Evolutionary conservation across 352 stramenopile genomes (phyloP).

Genomic region (Globisporangium apiculatum): DNA sequence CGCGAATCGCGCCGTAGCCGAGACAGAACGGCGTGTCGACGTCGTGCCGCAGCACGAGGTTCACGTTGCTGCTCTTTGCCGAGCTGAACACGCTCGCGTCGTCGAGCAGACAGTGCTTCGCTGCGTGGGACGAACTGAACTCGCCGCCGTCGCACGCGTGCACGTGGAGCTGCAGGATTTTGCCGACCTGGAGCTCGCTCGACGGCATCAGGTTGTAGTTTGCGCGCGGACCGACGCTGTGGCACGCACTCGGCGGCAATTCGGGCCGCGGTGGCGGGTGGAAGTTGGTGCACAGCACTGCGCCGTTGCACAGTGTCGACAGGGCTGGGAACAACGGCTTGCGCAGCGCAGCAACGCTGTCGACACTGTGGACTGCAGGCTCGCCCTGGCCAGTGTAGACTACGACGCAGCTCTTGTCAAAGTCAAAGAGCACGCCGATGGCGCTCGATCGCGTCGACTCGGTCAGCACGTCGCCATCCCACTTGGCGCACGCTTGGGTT

Average conservation of each 20-base stretch:
- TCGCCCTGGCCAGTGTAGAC: conserved; percentile 46
- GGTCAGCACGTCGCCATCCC: conserved; percentile 23
- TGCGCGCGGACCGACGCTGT: conserved; percentile 21
- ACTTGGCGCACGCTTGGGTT: conserved; percentile 30
- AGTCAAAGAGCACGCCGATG: conserved; percentile 79
- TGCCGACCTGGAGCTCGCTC: conserved; percentile 68
- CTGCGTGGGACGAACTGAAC: conserved; percentile 63
- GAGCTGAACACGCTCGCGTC: conserved; percentile 82
- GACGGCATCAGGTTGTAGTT: conserved; percentile 39
- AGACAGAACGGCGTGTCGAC: conserved; percentile 76
- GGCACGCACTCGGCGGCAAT: conserved; percentile 35
- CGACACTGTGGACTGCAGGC: conserved; percentile 25
- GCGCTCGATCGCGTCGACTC: conserved; percentile 25
- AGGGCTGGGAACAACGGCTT: conserved; percentile 48
- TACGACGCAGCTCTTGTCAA: conserved; percentile 46
- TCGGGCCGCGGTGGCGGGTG: conserved; percentile 46
- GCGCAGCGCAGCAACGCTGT: conserved; percentile 26
- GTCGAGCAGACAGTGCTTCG: conserved; percentile 67
- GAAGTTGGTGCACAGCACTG: conserved; percentile 60
- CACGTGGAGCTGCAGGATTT: conserved; percentile 59
- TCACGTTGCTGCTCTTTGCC: conserved; percentile 59
- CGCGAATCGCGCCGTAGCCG: conserved; percentile 63
- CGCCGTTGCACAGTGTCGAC: conserved; percentile 63
- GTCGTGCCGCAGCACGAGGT: conserved; percentile 73
- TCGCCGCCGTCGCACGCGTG: conserved; percentile 71